phyloP scores from a whole-genome alignment of 2,329 filamentous ascomycete genomes.

The Tolypocladium ovalisporum region DNA sequence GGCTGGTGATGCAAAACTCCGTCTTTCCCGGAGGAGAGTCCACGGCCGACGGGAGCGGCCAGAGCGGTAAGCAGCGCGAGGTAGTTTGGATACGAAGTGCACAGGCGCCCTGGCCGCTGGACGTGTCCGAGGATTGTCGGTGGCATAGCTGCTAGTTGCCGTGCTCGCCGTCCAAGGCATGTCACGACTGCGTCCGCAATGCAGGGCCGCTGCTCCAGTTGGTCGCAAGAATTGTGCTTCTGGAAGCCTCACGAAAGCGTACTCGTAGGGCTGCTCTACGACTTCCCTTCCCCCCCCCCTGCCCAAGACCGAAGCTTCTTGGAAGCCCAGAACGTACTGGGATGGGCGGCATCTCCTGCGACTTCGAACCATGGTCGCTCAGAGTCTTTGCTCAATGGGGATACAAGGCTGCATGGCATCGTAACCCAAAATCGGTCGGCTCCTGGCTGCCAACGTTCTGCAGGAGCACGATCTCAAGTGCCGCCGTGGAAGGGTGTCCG shows the following conservation, averaged over 20 bases:
- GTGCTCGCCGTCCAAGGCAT: background rate
- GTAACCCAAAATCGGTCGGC: background rate
- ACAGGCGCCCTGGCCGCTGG: no score
- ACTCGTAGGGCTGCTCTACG: background rate
- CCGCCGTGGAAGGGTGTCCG: background rate
- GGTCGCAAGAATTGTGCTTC: background rate
- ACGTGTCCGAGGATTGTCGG: background rate
- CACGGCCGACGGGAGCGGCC: background rate
- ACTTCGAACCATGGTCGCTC: background rate
- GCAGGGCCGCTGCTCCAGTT: background rate
- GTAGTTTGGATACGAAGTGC: background rate
- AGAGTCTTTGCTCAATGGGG: background rate
- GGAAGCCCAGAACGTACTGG: background rate
- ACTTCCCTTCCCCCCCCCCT: background rate
- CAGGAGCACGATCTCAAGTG: background rate
- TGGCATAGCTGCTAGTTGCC: background rate
- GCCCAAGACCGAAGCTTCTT: background rate
- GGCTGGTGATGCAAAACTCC: background rate
- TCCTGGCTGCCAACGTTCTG: background rate
- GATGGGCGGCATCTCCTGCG: background rate
- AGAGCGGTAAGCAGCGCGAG: background rate
- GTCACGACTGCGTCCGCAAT: background rate
- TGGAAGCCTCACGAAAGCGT: background rate
- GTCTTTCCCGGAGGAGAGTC: background rate
- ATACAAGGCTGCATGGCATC: background rate